Evolutionary conservation across 148 eudicot species (phyloP), one percentile per base, ranked within the genome.

Genomic region (Rhododendron simsii): DNA sequence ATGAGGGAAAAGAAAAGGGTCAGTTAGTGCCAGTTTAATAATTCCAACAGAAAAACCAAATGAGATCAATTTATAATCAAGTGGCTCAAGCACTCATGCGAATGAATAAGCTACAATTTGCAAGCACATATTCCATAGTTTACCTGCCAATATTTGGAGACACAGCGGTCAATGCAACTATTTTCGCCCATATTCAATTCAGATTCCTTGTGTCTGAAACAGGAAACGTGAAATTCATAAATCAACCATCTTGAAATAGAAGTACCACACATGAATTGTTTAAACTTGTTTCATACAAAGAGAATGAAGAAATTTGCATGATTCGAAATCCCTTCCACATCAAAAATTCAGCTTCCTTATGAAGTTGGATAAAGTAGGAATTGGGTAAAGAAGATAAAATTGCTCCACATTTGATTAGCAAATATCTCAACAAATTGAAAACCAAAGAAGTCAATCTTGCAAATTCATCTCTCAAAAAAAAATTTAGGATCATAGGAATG

Each of bases 121-220:
- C 65, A 8, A 53, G 83, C 15, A 80, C 18, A 12, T 12, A 28
- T 21, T 23, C 28, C 59, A 16, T 48, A 12, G 21, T 30, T 86
- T 91, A 95, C 98, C 95, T 95, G 98, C 94, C 95, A 93, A 81
- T 96, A 96, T 86, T 95, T 96, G 35, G 98, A 94, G 57, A 95
- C 99, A 86, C 99, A 94, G 26, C 98, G 93, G 85, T 96, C 98
- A 28, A 96, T 91, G 91, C 99, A 96, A 47, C 90, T 93, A 84
- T 90, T 96, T 91, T 96, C 98, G 80, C 95, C 98, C 94, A 96
- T 94, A 87, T 93, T 90, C 80, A 96, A 88, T 86, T 94, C 99
- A 80, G 94, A 84, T 30, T 96, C 99, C 91, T 95, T 95, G 93
- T 93, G 94, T 90, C 98, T 95, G 91, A 81, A 90, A 87, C n/a